Conservation (phyloP, 2,329 filamentous ascomycete genomes). For the Pezizomycotina sp. region DNA sequence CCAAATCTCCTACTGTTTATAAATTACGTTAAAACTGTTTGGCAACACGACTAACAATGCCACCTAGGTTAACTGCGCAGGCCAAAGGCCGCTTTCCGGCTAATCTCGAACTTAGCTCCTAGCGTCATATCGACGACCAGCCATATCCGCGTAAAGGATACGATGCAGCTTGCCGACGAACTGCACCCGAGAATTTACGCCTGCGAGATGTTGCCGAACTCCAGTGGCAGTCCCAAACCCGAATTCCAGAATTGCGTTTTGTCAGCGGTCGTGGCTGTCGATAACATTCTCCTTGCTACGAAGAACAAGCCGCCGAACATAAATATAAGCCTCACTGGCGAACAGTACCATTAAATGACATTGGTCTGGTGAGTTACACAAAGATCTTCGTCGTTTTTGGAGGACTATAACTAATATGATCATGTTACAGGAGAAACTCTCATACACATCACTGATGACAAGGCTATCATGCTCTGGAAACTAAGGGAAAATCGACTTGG, state of each 20-base stretch:
- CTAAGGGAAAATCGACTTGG: slow-evolving; percentile 32
- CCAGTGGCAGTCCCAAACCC: slow-evolving; percentile 34
- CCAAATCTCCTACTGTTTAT: neutral
- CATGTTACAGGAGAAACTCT: slow-evolving; percentile 33
- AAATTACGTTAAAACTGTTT: slow-evolving; percentile 8
- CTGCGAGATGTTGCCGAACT: slow-evolving; percentile 48
- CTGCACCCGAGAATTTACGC: slow-evolving; percentile 40
- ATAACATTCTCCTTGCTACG: slow-evolving; percentile 39
- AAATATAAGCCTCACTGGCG: slow-evolving; percentile 33
- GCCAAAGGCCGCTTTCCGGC: slow-evolving; percentile 41
- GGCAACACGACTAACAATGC: too few species aligned
- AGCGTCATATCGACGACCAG: slow-evolving; percentile 34
- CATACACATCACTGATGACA: slow-evolving; percentile 32
- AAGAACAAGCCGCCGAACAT: slow-evolving; percentile 30
- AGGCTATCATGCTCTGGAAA: slow-evolving; percentile 32
- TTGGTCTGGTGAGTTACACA: slow-evolving; percentile 35
- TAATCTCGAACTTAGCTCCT: slow-evolving; percentile 34
- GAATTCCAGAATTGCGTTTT: slow-evolving; percentile 40
- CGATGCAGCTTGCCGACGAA: slow-evolving; percentile 40
- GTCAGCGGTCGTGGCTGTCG: slow-evolving; percentile 39
- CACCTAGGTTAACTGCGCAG: slow-evolving; percentile 42
- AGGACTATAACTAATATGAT: slow-evolving; percentile 5
- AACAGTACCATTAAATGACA: slow-evolving; percentile 39
- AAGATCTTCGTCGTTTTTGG: slow-evolving; percentile 6
- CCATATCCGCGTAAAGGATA: slow-evolving; percentile 39